Percentiles rank a stretch among this genome's conserved stretches.
These are phyloP conservation scores for Helenozyma rhizophorensis DNA, from an alignment of 805 yeast species.

Conservation along the genomic window DNA sequence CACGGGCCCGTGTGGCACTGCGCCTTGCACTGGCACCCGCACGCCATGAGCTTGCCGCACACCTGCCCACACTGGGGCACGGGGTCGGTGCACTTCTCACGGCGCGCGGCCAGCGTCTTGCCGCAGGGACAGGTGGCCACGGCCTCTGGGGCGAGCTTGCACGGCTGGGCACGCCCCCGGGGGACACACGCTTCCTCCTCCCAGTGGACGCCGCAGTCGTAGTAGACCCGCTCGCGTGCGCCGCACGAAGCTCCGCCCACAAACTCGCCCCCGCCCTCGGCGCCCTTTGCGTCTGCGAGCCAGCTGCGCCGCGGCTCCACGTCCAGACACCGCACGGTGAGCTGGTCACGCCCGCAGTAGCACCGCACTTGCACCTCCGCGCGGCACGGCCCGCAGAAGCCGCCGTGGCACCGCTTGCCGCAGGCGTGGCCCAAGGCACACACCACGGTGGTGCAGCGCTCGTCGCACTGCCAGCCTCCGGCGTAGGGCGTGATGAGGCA, in stretches of 20 bases:
- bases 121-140: conserved; percentile 81
- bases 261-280: conserved; percentile 13
- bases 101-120: conserved; percentile 45
- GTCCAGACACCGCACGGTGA: conserved; percentile 42
- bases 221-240: conserved; percentile 41
- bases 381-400: conserved; percentile 74
- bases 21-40: conserved; percentile 71
- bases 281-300: no score
- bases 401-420: conserved; percentile 61
- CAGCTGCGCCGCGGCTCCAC: conserved; percentile 37
- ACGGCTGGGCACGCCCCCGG: conserved; percentile 26
- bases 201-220: conserved; percentile 62
- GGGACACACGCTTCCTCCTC: conserved; percentile 41
- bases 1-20: conserved; percentile 79
- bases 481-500: conserved; percentile 67
- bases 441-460: conserved; percentile 53
- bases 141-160: conserved; percentile 60
- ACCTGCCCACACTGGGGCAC: conserved; percentile 66
- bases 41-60: conserved; percentile 60
- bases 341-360: conserved; percentile 66
- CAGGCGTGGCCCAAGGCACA: conserved; percentile 71
- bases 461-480: conserved; percentile 65
- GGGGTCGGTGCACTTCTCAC: conserved; percentile 68
- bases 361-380: conserved; percentile 48
- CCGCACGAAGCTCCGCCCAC: conserved; percentile 34